Percentiles rank a stretch among this genome's conserved stretches.
Evolutionary conservation across 257 asterid species (phyloP).

Genomic region (Solanum ossicruentum): DNA sequence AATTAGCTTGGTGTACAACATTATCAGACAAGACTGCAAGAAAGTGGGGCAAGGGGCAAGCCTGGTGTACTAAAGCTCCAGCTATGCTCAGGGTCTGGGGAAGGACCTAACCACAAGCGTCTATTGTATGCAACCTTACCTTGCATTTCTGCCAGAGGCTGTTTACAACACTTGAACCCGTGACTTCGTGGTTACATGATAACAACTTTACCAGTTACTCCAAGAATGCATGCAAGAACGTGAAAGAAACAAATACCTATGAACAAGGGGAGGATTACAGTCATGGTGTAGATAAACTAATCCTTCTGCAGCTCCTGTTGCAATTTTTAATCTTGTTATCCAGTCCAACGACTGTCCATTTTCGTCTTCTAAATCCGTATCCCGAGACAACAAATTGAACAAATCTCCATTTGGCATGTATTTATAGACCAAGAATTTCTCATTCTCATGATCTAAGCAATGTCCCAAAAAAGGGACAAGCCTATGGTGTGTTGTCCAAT

Average conservation of each 20-base stretch:
- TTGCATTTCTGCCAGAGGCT: no score
- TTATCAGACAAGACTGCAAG: neutral
- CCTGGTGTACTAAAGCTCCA: no score
- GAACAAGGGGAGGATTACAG: conserved; percentile 60
- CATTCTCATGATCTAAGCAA: conserved; percentile 46
- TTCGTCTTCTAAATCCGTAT: conserved; percentile 16
- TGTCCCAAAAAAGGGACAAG: conserved; percentile 57
- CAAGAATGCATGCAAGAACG: neutral
- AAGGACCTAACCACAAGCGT: no score
- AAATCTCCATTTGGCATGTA: conserved; percentile 54
- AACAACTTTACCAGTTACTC: no score
- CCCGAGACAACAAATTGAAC: conserved; percentile 32
- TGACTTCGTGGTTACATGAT: no score
- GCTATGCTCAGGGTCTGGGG: no score
- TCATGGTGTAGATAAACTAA: conserved; percentile 59
- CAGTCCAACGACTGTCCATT: conserved; percentile 57
- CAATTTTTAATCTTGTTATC: conserved; percentile 71
- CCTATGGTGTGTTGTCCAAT: conserved; percentile 33
- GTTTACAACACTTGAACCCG: no score
- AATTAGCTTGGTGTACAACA: neutral
- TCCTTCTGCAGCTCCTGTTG: conserved; percentile 69
- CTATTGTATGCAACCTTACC: no score
- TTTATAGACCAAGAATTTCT: conserved; percentile 48
- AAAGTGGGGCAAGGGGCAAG: neutral
- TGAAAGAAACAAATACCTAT: conserved; percentile 33